Base-by-base conservation (phyloP, 1,284 basidiomycete genomes). In the Ustilago sp. region DNA sequence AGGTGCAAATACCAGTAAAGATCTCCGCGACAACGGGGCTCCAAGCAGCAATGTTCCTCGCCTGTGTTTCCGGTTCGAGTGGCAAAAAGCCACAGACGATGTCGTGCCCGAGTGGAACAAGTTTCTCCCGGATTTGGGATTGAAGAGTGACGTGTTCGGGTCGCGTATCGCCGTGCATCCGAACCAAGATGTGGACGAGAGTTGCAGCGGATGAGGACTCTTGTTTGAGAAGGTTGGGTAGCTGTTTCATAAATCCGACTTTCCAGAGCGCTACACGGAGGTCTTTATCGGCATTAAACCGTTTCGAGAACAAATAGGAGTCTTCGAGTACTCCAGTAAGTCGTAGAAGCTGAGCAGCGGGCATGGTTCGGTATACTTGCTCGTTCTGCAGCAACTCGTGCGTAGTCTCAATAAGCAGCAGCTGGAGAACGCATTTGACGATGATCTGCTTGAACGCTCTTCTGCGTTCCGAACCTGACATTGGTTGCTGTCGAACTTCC, bases 161-260 rank as follows among this genome's bases (percentile, higher is more conserved):
- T 34, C 95, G 90, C n/a, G 90, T 88, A 87, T 99, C 97, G 65
- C 92, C 92, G 86, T 99, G 98, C 95, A 99, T 97, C 48, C 92
- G 90, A 54, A 97, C 88, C 48, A 99, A 88, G 3, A 98, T 91
- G 81, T 95, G 94, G 54, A 99, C 94, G 48, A 99, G 89, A 0
- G 95, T 99, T 5, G 96, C 91, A 36, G 97, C 98, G 81, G 94
- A 95, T 68, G 93, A 95, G 34, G 95, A 98, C 87, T 99, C 98
- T 85, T 99, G 97, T 87, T 99, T 98, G 68, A 99, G 88, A 54
- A 99, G 89, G 87, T 99, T 99, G 0, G 97, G 97, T 41, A 99
- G 88, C 86, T 99, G 98, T 86, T 98, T 98, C 97, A 99, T 99
- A 88, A 99, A 99, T 2, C 96, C 95, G 79, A 99, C 97, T 94